Percentiles rank a stretch among this genome's conserved stretches.
phyloP scores from a whole-genome alignment of 352 stramenopile genomes.

The Peronospora destructor region DNA sequence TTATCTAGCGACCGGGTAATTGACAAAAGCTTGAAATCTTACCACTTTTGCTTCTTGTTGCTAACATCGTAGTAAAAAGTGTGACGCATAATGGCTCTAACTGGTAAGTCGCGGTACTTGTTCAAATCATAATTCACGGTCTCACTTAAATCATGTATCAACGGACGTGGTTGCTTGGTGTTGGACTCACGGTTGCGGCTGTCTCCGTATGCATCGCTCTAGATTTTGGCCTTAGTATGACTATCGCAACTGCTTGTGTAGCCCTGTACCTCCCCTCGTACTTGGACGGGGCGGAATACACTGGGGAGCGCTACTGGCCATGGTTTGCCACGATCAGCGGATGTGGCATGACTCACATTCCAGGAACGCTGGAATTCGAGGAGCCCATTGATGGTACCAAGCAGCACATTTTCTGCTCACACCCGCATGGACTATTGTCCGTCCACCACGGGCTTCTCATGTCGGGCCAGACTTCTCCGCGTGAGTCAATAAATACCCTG shows the following conservation, averaged over 20 bases:
- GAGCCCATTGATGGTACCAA: constrained; percentile 44
- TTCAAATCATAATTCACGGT: neutral
- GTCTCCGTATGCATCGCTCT: constrained; percentile 30
- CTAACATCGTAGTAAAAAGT: no score
- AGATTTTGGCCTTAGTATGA: constrained; percentile 11
- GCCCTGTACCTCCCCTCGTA: constrained; percentile 53
- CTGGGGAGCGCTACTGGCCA: constrained; percentile 50
- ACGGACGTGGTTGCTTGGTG: constrained; percentile 25
- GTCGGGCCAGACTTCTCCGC: constrained; percentile 47
- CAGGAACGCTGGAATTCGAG: constrained; percentile 65
- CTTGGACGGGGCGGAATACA: constrained; percentile 48
- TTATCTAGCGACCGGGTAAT: no score
- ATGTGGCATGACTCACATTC: constrained; percentile 29
- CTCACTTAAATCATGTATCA: constrained; percentile 1
- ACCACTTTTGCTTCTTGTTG: no score
- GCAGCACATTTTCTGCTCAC: constrained; percentile 76
- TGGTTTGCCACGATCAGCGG: constrained; percentile 42
- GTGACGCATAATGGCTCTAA: constrained; percentile 3
- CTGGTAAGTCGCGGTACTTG: neutral
- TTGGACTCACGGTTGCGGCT: constrained; percentile 27
- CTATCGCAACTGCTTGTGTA: constrained; percentile 20
- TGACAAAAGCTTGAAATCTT: no score
- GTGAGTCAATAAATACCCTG: constrained; percentile 20
- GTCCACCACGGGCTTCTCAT: constrained; percentile 62
- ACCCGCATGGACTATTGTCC: constrained; percentile 71